Evolutionary conservation across 768 basidiomycete genomes (phyloP), one percentile per base, ranked within the genome.

Genomic region (Polyporus arcularius): DNA sequence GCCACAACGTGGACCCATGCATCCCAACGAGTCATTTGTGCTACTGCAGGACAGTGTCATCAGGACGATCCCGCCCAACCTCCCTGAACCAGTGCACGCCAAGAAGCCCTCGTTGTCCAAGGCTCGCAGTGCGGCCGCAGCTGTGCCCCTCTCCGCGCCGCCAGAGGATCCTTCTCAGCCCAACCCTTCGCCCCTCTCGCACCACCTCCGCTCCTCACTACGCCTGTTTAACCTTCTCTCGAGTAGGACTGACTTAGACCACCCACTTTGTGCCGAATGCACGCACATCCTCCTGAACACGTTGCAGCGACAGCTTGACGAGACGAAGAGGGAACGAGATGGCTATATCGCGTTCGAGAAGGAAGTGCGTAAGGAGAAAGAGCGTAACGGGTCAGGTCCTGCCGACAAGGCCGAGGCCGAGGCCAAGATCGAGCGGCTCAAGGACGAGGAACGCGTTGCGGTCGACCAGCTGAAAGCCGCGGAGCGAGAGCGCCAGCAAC

Each of bases 241-340:
- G 12, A 83, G 87, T 57, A 80, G 87, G 45, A 87, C 89, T 54
- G 89, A 90, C 35, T 84, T 96, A 46, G 93, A 95, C 71, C 95
- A 98, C 71, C 97, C 97, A 5, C 81, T 99, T 8, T 99, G 97
- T 73, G 86, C 90, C 0, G 96, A 98, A 69, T 99, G 97, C 74
- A 93, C 95, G 3, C 88, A 91, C 68, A 82, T 89, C 50, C 75
- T 98, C 38, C 82, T 96, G 32, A 79, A 79, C 1, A 85, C 85
- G 28, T 82, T 98, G 35, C 86, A 90, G 66, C 82, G 82, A 48
- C 88, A 94, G 69, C 79, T 96, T 15, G 94, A 96, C 58, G 94
- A 97, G 76, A 89, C 90, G 3, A 92, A 88, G 76, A 90, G 88
- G 70, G 94, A 97, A 71, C 79, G 94, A 60, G 95, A 97, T 66